These are phyloP conservation scores for Zygosaccharomyces sapae DNA, from an alignment of 1,139 yeast genomes.

Conservation along the genomic window DNA sequence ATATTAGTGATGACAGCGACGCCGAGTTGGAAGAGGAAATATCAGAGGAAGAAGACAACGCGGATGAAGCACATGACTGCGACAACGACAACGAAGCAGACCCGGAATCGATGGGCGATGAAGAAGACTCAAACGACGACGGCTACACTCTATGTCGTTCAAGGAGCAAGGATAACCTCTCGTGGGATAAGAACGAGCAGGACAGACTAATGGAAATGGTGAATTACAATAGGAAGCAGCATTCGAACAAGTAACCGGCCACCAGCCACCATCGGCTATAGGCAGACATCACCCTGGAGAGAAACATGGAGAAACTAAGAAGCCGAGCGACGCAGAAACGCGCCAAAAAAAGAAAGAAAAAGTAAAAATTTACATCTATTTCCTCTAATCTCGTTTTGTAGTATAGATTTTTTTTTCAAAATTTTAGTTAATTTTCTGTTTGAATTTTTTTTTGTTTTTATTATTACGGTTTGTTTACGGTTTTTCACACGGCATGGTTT, in stretches of 20 bases:
- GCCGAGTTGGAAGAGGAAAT: slow-evolving; percentile 27
- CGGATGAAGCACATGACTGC: neutral
- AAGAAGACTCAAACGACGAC: slow-evolving; percentile 29
- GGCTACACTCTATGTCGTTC: slow-evolving; percentile 41
- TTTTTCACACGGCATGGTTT: neutral
- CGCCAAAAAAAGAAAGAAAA: neutral
- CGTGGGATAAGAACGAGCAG: slow-evolving; percentile 42
- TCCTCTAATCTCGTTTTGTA: slow-evolving; percentile 4
- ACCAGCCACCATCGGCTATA: neutral
- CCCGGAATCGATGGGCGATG: slow-evolving; percentile 2
- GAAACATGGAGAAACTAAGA: neutral
- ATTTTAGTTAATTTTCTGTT: slow-evolving; percentile 5
- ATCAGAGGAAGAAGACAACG: slow-evolving; percentile 21
- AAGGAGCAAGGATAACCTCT: slow-evolving; percentile 40
- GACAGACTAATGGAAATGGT: slow-evolving; percentile 38
- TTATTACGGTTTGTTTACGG: neutral
- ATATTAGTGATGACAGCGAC: slow-evolving; percentile 26
- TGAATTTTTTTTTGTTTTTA: neutral
- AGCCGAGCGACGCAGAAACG: neutral
- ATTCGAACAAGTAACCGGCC: slow-evolving; percentile 9
- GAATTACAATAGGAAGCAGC: slow-evolving; percentile 27
- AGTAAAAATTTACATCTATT: neutral
- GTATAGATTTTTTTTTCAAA: slow-evolving; percentile 2
- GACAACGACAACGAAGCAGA: slow-evolving; percentile 17
- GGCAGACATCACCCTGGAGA: too few species aligned